phyloP scores from a whole-genome alignment of 495 filamentous ascomycete species.

The Podospora bellae-mahoneyi region DNA sequence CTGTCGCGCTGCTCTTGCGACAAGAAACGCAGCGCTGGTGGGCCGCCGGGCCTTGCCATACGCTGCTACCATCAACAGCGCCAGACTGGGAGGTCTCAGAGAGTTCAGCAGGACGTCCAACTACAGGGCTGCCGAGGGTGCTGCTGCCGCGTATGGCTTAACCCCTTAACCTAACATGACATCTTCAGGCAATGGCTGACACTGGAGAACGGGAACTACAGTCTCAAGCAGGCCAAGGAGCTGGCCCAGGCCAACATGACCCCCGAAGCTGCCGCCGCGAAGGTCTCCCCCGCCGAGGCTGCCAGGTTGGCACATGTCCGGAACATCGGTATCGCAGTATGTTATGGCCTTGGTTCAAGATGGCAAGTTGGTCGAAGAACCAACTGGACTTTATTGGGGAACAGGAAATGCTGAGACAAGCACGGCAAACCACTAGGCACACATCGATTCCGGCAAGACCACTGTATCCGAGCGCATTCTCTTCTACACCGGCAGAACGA shows the following conservation, averaged over 20 bases:
- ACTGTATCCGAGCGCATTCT: conserved; percentile 96
- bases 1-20: conserved; percentile 33
- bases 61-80: conserved; percentile 15
- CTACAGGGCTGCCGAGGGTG: conserved; percentile 26
- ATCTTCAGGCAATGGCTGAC: conserved; percentile 8
- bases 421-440: conserved; percentile 59
- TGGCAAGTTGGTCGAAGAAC: neutral
- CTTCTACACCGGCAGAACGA: conserved; percentile 97
- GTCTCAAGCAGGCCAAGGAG: conserved; percentile 45
- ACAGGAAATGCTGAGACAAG: conserved; percentile 13
- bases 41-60: neutral
- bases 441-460: conserved; percentile 99
- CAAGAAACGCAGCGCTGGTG: conserved; percentile 25
- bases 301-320: conserved; percentile 73
- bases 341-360: conserved; percentile 25
- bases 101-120: conserved; percentile 30
- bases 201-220: conserved; percentile 15
- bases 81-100: conserved; percentile 25
- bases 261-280: conserved; percentile 42
- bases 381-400: neutral
- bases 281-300: conserved; percentile 74
- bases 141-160: conserved; percentile 34
- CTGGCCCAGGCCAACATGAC: conserved; percentile 42
- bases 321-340: conserved; percentile 97
- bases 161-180: neutral